phyloP scores from a whole-genome alignment of 2,329 filamentous ascomycete genomes.

The Tricladium varicosporioides region DNA sequence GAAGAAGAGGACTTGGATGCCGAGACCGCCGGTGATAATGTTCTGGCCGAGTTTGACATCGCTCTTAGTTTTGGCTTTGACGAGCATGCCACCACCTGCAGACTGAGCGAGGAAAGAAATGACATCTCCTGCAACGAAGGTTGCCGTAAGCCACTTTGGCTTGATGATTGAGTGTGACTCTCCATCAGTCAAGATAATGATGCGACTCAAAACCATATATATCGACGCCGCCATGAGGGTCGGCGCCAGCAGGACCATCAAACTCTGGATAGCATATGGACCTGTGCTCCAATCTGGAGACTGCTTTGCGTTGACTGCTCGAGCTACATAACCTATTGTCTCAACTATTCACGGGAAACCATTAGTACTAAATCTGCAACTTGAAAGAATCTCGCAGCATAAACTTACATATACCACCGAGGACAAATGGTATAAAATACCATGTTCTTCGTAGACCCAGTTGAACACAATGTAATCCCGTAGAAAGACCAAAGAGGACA shows the following conservation, averaged over 20 bases:
- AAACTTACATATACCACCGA: conserved; percentile 50
- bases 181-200: conserved; percentile 38
- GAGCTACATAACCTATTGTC: conserved; percentile 37
- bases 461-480: conserved; percentile 38
- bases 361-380: too few relatives aligned
- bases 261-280: conserved; percentile 36
- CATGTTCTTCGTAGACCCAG: conserved; percentile 42
- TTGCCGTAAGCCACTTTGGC: conserved; percentile 42
- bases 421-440: conserved; percentile 50
- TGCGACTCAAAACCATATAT: conserved; percentile 41
- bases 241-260: conserved; percentile 39
- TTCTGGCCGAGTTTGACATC: conserved; percentile 35
- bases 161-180: conserved; percentile 40
- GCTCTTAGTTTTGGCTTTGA: conserved; percentile 15
- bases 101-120: conserved; percentile 44
- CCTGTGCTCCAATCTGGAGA: conserved; percentile 25
- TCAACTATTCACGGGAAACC: conserved; percentile 34
- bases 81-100: conserved; percentile 31
- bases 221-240: conserved; percentile 40
- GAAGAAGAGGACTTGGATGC: conserved; percentile 50
- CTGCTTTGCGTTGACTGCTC: conserved; percentile 24
- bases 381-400: neutral
- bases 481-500: conserved; percentile 39
- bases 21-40: conserved; percentile 47
- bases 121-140: conserved; percentile 47